Evolutionary conservation across 768 basidiomycete genomes (phyloP).

Genomic region (Tricholoma terreum): DNA sequence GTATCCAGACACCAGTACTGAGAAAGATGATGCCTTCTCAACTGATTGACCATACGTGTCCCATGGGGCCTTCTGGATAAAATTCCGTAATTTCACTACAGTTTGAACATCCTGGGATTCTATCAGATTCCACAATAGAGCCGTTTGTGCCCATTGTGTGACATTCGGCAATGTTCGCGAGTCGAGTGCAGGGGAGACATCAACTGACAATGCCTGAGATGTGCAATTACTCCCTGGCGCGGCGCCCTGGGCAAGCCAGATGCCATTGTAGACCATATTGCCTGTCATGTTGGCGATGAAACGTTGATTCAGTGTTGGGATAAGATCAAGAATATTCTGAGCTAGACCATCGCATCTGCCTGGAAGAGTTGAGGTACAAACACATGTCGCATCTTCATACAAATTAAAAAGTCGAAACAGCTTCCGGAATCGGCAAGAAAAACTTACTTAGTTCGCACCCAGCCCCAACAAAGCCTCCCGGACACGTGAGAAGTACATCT

Average conservation of each 20-base stretch:
- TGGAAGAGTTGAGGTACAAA: conserved; percentile 46
- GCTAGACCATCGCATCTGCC: conserved; percentile 54
- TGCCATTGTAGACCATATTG: conserved; percentile 40
- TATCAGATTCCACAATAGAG: conserved; percentile 58
- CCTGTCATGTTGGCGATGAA: conserved; percentile 47
- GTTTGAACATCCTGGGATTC: conserved; percentile 45
- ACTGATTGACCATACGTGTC: conserved; percentile 26
- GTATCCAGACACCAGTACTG: conserved; percentile 47
- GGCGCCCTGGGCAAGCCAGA: conserved; percentile 51
- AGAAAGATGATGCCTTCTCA: conserved; percentile 34
- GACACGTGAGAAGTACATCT: conserved; percentile 28
- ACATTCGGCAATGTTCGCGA: conserved; percentile 41
- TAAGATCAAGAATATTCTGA: conserved; percentile 45
- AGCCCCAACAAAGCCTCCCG: conserved; percentile 44
- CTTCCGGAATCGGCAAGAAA: background rate
- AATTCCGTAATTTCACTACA: conserved; percentile 40
- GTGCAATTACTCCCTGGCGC: conserved; percentile 44
- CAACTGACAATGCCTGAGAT: conserved; percentile 51
- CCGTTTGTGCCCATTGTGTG: conserved; percentile 55
- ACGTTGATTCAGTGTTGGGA: conserved; percentile 45
- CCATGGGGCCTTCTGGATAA: conserved; percentile 51
- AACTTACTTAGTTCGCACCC: conserved; percentile 55
- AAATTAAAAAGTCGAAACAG: conserved; percentile 3
- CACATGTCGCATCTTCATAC: conserved; percentile 57
- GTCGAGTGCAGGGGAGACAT: conserved; percentile 47